Conservation (phyloP, 2,329 filamentous ascomycete species). For the Venturia aucupariae region DNA sequence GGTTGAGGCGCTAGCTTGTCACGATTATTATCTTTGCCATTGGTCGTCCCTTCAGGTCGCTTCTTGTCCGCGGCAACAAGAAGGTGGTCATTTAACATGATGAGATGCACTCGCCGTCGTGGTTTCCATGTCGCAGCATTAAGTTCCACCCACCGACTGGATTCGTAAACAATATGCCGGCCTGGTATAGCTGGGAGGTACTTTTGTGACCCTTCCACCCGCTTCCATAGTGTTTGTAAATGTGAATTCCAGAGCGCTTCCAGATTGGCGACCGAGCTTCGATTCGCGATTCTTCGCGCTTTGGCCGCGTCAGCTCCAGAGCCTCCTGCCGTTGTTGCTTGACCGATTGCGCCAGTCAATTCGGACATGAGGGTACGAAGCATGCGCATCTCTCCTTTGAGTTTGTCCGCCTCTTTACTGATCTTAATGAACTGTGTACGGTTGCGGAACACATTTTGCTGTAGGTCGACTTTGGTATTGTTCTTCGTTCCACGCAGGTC, state of each 20-base stretch:
- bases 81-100: slow-evolving; percentile 88
- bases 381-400: slow-evolving; percentile 91
- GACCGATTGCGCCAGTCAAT: slow-evolving; percentile 49
- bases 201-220: slow-evolving; percentile 95
- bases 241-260: slow-evolving; percentile 61
- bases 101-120: slow-evolving; percentile 77
- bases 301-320: slow-evolving; percentile 18
- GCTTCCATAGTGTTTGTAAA: slow-evolving; percentile 80
- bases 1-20: slow-evolving; percentile 39
- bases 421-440: slow-evolving; percentile 98
- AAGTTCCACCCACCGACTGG: slow-evolving; percentile 86
- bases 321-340: slow-evolving; percentile 33
- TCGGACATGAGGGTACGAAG: slow-evolving; percentile 87
- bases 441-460: slow-evolving; percentile 95
- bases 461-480: slow-evolving; percentile 71
- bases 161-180: slow-evolving; percentile 91
- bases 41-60: slow-evolving; percentile 56
- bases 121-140: slow-evolving; percentile 98
- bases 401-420: slow-evolving; percentile 95
- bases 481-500: slow-evolving; percentile 67
- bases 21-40: slow-evolving; percentile 34
- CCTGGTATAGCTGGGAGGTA: slow-evolving; percentile 84
- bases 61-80: slow-evolving; percentile 92
- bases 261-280: slow-evolving; percentile 75
- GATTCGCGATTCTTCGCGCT: slow-evolving; percentile 57